These are phyloP conservation scores for Linum tenue DNA, from an alignment of 345 rosid genomes.

Conservation along the genomic window DNA sequence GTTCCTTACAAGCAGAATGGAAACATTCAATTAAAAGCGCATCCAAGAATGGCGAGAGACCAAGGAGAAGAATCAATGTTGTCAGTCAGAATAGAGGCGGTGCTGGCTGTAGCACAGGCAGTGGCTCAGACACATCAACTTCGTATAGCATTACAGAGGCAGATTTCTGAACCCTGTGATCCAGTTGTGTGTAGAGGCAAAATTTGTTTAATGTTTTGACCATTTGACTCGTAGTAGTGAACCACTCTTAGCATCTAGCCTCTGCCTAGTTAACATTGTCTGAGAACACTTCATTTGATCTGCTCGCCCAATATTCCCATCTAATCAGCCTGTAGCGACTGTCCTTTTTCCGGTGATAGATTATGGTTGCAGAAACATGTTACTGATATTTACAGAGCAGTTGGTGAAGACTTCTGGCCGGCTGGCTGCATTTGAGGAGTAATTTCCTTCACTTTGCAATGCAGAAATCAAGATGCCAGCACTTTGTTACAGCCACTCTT, in stretches of 20 bases:
- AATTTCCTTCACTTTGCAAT: constrained; percentile 15
- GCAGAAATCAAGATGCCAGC: constrained; percentile 7
- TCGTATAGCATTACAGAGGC: constrained; percentile 67
- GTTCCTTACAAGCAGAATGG: constrained; percentile 65
- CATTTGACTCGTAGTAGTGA: neutral
- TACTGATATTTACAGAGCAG: constrained; percentile 59
- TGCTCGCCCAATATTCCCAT: constrained; percentile 3
- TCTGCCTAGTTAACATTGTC: neutral
- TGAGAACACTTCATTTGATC: neutral
- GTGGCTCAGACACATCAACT: constrained; percentile 52
- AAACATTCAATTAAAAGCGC: constrained; percentile 49
- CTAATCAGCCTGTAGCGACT: neutral
- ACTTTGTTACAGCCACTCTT: constrained; percentile 4
- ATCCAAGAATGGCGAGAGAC: constrained; percentile 50
- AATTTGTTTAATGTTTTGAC: neutral
- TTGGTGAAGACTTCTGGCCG: constrained; percentile 82
- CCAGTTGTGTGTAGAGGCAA: constrained; percentile 59
- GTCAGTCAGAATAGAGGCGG: constrained; percentile 93
- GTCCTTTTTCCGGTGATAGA: constrained; percentile 20
- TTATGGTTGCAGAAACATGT: constrained; percentile 57
- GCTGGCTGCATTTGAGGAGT: constrained; percentile 86
- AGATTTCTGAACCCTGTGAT: constrained; percentile 97
- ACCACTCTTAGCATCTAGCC: neutral
- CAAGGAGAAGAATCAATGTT: constrained; percentile 56
- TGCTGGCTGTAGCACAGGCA: constrained; percentile 88